Evolutionary conservation across 768 basidiomycete species (phyloP).

Genomic region (Leccinum sublutescens): DNA sequence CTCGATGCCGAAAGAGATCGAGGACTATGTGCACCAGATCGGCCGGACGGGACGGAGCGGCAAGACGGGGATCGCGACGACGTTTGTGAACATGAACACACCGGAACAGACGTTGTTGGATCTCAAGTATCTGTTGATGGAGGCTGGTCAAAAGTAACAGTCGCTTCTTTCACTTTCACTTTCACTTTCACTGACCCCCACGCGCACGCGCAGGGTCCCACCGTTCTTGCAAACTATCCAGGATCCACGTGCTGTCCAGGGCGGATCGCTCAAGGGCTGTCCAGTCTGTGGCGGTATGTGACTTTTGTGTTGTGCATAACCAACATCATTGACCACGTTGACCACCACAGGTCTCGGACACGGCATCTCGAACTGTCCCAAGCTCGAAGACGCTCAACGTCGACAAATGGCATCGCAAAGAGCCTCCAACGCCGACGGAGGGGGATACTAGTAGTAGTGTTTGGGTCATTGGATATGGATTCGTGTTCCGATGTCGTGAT

Average conservation of each 20-base stretch:
- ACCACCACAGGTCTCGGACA: constrained; percentile 81
- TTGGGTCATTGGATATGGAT: not conserved
- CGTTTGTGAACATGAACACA: constrained; percentile 98
- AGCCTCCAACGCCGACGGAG: constrained; percentile 60
- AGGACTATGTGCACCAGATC: constrained; percentile 99
- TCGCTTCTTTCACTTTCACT: constrained; percentile 24
- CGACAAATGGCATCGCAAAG: constrained; percentile 89
- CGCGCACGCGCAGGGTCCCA: constrained; percentile 62
- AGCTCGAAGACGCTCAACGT: constrained; percentile 90
- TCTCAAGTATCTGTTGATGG: constrained; percentile 94
- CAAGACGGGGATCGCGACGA: constrained; percentile 98
- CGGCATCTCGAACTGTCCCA: constrained; percentile 92
- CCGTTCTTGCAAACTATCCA: constrained; percentile 89
- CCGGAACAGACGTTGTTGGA: constrained; percentile 95
- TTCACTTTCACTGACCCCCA: not conserved
- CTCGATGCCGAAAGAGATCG: constrained; percentile 99
- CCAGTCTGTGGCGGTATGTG: constrained; percentile 88
- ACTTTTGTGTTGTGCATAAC: not conserved
- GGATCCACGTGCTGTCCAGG: constrained; percentile 81
- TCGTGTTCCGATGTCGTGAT: constrained; percentile 1
- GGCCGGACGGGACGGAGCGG: constrained; percentile 97
- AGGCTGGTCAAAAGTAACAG: constrained; percentile 90
- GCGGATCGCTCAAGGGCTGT: constrained; percentile 81
- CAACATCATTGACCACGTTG: not conserved
- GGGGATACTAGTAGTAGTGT: constrained; percentile 28